phyloP scores from a whole-genome alignment of 106 monocot species.

The Platanthera guangdongensis region DNA sequence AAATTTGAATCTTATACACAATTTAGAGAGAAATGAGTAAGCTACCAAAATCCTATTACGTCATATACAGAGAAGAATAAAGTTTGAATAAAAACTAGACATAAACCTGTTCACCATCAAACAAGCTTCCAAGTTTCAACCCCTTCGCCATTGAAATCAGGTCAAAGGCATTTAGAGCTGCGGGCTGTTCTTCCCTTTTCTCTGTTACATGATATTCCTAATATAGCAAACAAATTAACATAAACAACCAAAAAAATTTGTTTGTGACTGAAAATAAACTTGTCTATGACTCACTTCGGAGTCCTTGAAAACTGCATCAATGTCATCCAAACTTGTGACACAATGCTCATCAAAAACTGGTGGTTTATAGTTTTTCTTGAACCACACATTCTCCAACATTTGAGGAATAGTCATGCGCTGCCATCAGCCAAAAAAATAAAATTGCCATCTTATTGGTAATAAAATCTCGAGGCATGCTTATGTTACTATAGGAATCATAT shows the following conservation, averaged over 20 bases:
- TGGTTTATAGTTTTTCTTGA: slow-evolving; percentile 53
- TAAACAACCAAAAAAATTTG: background rate
- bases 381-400: slow-evolving; percentile 62
- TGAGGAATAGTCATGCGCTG: slow-evolving; percentile 59
- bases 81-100: background rate
- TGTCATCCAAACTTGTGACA: slow-evolving; percentile 47
- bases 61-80: background rate
- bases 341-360: slow-evolving; percentile 51
- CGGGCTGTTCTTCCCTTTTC: slow-evolving; percentile 62
- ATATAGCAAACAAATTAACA: background rate
- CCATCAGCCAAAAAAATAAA: background rate
- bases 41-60: background rate
- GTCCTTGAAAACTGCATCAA: slow-evolving; percentile 52
- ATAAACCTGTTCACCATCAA: slow-evolving; percentile 64
- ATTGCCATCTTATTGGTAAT: too few relatives aligned
- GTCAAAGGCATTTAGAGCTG: slow-evolving; percentile 91
- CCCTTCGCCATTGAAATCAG: slow-evolving; percentile 88
- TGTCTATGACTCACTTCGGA: slow-evolving; percentile 15
- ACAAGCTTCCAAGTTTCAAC: slow-evolving; percentile 85
- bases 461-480: too few relatives aligned
- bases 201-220: slow-evolving; percentile 72
- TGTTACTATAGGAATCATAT: too few relatives aligned
- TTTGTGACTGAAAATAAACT: background rate
- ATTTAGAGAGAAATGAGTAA: background rate
- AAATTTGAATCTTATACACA: background rate